Evolutionary conservation across 2,329 filamentous ascomycete genomes (phyloP).

Genomic region (Emmonsia crescens): DNA sequence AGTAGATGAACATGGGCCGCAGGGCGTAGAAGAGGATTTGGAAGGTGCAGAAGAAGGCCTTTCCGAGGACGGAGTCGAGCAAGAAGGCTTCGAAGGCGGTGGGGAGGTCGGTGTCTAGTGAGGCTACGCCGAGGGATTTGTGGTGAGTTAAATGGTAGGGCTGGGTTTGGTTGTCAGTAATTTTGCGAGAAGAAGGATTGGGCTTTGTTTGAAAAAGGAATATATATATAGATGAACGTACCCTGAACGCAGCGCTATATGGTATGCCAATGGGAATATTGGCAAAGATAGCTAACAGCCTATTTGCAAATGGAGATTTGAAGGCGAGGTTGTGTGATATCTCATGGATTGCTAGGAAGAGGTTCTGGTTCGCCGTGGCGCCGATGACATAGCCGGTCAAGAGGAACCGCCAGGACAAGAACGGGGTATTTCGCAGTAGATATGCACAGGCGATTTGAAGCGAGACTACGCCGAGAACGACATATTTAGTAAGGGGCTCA

Average conservation of each 20-base stretch:
- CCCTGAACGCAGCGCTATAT: slow-evolving; percentile 90
- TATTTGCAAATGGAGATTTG: slow-evolving; percentile 65
- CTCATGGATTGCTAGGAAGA: slow-evolving; percentile 97
- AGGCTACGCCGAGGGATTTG: slow-evolving; percentile 94
- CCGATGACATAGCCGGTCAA: slow-evolving; percentile 81
- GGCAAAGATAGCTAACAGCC: slow-evolving; percentile 80
- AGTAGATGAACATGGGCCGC: slow-evolving; percentile 89
- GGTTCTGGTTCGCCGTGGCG: slow-evolving; percentile 93
- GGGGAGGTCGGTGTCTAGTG: slow-evolving; percentile 89
- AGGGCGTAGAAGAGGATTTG: slow-evolving; percentile 98
- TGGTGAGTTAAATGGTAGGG: slow-evolving; percentile 98
- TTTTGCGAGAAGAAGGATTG: neutral
- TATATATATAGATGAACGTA: slow-evolving; percentile 32
- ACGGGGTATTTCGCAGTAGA: slow-evolving; percentile 61
- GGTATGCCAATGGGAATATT: slow-evolving; percentile 93
- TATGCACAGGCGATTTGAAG: slow-evolving; percentile 72
- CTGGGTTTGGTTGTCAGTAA: slow-evolving; percentile 27
- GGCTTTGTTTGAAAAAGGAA: too few species aligned
- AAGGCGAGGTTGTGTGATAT: slow-evolving; percentile 98
- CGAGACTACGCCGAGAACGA: slow-evolving; percentile 71
- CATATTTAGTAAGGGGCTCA: slow-evolving; percentile 89
- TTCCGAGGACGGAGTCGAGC: slow-evolving; percentile 84
- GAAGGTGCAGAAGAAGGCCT: slow-evolving; percentile 98
- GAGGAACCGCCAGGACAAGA: slow-evolving; percentile 78
- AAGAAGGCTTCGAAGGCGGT: slow-evolving; percentile 85